phyloP scores from a whole-genome alignment of 2,329 filamentous ascomycete genomes.

The Pseudocercospora crystallina region DNA sequence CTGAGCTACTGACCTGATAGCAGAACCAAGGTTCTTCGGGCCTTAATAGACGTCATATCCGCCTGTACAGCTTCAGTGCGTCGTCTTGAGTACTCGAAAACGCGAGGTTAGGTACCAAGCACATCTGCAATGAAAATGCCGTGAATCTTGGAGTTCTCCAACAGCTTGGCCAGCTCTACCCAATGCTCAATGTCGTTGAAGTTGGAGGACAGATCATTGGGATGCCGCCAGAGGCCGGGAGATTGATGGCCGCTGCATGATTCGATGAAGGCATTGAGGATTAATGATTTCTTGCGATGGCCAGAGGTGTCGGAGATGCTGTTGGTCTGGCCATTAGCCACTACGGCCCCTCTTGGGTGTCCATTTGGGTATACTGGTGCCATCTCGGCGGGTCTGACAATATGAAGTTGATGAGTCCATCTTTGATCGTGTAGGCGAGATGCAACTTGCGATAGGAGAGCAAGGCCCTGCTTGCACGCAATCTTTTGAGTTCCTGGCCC shows the following conservation, averaged over 20 bases:
- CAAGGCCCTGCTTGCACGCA: neutral
- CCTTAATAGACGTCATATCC: slow-evolving; percentile 59
- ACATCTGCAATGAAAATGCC: slow-evolving; percentile 66
- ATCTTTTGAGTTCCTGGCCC: neutral
- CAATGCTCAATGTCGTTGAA: slow-evolving; percentile 64
- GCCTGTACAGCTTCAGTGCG: slow-evolving; percentile 55
- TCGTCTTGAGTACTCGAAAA: slow-evolving; percentile 35
- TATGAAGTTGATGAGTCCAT: too few relatives aligned
- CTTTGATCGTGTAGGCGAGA: too few relatives aligned
- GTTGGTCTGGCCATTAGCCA: neutral
- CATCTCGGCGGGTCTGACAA: neutral
- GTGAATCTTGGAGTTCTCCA: slow-evolving; percentile 63
- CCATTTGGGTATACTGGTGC: neutral
- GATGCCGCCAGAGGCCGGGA: slow-evolving; percentile 62
- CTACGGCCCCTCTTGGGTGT: neutral
- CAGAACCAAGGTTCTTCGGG: slow-evolving; percentile 52
- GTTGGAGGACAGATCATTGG: slow-evolving; percentile 59
- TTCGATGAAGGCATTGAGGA: slow-evolving; percentile 46
- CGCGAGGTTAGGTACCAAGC: slow-evolving; percentile 48
- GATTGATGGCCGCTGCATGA: slow-evolving; percentile 52
- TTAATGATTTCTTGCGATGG: slow-evolving; percentile 37
- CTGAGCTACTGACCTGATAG: slow-evolving; percentile 56
- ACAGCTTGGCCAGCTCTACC: slow-evolving; percentile 61
- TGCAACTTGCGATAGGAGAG: neutral
- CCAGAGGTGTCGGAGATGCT: neutral